Evolutionary conservation across 805 yeast genomes (phyloP).

Genomic region (Zygosaccharomyces kombuchaensis): DNA sequence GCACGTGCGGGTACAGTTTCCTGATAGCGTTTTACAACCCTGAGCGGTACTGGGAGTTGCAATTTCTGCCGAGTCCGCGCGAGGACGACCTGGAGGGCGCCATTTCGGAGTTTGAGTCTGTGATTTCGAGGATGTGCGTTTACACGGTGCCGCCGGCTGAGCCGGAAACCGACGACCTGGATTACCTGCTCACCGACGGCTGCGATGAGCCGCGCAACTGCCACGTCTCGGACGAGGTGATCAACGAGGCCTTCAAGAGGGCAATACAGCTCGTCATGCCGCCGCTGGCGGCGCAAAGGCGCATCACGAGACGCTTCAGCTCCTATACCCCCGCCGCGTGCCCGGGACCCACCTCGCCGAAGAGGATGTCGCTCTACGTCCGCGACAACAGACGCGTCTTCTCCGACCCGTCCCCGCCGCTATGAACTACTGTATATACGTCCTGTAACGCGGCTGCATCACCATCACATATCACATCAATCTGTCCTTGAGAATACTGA

Average conservation of each 20-base stretch:
- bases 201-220: conserved; percentile 7
- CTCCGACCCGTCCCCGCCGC: neutral
- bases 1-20: conserved; percentile 38
- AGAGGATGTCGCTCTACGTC: too few relatives aligned
- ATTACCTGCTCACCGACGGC: conserved; percentile 22
- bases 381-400: neutral
- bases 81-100: conserved; percentile 10
- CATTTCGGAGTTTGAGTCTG: conserved; percentile 31
- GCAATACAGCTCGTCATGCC: conserved; percentile 18
- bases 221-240: conserved; percentile 1
- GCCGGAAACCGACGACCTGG: conserved; percentile 21
- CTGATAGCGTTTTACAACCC: conserved; percentile 69
- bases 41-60: conserved; percentile 66
- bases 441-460: too few relatives aligned
- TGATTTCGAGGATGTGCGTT: conserved; percentile 23
- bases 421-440: neutral
- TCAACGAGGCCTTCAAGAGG: conserved; percentile 20
- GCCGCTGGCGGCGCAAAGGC: conserved; percentile 1
- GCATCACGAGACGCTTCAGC: conserved; percentile 7
- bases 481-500: too few relatives aligned
- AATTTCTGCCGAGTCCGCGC: conserved; percentile 23
- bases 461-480: too few relatives aligned
- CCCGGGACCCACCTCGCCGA: neutral
- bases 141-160: conserved; percentile 9
- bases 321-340: neutral